Evolutionary conservation across 1,284 basidiomycete species (phyloP).

Genomic region (Naganishia liquefaciens): DNA sequence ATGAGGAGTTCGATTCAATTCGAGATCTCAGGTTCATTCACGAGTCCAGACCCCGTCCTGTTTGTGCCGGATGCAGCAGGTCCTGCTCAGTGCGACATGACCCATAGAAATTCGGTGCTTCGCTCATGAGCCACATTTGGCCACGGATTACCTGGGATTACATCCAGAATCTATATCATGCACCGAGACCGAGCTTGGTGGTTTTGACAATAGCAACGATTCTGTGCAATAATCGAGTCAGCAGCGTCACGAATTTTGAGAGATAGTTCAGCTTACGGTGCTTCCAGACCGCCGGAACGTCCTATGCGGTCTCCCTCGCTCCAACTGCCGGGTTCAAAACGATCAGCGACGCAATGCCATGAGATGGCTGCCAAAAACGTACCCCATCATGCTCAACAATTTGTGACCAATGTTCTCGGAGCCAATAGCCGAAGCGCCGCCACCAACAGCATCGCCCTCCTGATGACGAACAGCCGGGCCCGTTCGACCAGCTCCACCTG

Average conservation of each 20-base stretch:
- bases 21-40: too few relatives aligned
- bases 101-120: too few relatives aligned
- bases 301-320: constrained; percentile 52
- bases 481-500: constrained; percentile 25
- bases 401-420: constrained; percentile 53
- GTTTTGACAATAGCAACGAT: constrained; percentile 55
- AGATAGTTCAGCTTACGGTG: constrained; percentile 46
- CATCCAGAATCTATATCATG: constrained; percentile 33
- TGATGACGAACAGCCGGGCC: constrained; percentile 41
- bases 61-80: too few relatives aligned
- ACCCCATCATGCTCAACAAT: constrained; percentile 53
- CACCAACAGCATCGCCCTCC: constrained; percentile 52
- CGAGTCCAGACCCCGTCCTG: too few relatives aligned
- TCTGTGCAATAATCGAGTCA: constrained; percentile 34
- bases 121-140: too few relatives aligned
- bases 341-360: not conserved
- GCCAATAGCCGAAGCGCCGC: constrained; percentile 50
- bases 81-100: too few relatives aligned
- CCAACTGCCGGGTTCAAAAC: constrained; percentile 42
- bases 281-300: constrained; percentile 47
- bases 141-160: too few relatives aligned
- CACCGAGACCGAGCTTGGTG: constrained; percentile 54
- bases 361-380: constrained; percentile 11
- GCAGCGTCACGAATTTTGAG: not conserved
- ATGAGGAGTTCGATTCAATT: too few relatives aligned